These are phyloP conservation scores for Globisporangium takayamanum DNA, from an alignment of 352 stramenopile genomes.

Conservation along the genomic window DNA sequence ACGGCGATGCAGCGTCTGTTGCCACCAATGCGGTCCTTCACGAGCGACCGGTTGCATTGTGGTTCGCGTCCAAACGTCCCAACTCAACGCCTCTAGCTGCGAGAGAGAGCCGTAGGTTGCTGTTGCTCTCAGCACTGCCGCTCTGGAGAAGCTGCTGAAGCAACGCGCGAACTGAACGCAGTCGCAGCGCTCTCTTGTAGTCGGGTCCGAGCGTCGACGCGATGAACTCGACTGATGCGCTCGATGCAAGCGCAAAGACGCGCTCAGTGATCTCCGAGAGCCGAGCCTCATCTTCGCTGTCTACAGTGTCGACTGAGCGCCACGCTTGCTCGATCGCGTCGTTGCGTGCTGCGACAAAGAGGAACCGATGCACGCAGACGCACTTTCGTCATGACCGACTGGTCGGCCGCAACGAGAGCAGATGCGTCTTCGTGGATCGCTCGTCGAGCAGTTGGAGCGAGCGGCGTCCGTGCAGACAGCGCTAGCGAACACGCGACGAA, in stretches of 20 bases:
- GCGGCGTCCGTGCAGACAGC: background rate
- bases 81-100: slow-evolving; percentile 31
- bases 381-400: background rate
- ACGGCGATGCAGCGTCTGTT: slow-evolving; percentile 6
- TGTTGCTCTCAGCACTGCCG: background rate
- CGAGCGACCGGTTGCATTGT: background rate
- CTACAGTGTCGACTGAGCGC: too few species aligned
- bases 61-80: slow-evolving; percentile 8
- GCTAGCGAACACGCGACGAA: background rate
- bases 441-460: background rate
- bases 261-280: slow-evolving; percentile 6
- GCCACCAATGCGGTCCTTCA: slow-evolving; percentile 15
- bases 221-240: slow-evolving; percentile 9
- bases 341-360: slow-evolving; percentile 1
- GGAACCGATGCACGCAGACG: slow-evolving; percentile 21
- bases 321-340: background rate
- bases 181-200: slow-evolving; percentile 27
- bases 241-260: slow-evolving; percentile 26
- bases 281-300: background rate
- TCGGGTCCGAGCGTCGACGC: slow-evolving; percentile 19
- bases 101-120: slow-evolving; percentile 4
- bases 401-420: background rate
- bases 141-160: slow-evolving; percentile 13
- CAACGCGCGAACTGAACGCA: slow-evolving; percentile 22
- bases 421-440: background rate